Conservation (phyloP, 768 basidiomycete genomes). For the Leccinum longicurvipes region DNA sequence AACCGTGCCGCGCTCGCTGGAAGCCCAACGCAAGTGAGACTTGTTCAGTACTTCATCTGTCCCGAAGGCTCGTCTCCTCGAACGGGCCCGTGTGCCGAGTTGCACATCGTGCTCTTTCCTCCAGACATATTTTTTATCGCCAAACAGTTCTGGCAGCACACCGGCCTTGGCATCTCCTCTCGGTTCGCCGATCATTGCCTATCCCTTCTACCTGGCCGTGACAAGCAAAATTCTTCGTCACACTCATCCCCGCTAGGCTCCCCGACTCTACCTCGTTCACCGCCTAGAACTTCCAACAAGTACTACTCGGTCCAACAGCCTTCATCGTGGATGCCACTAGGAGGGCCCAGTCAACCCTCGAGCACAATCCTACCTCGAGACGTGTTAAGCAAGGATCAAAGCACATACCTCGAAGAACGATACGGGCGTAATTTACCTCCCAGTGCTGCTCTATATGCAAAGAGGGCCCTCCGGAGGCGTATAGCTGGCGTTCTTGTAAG, state of each 20-base stretch:
- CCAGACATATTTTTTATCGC: slow-evolving; percentile 57
- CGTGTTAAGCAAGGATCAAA: slow-evolving; percentile 56
- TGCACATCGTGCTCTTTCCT: slow-evolving; percentile 83
- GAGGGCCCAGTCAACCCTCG: slow-evolving; percentile 1
- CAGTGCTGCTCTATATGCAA: slow-evolving; percentile 71
- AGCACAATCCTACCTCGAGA: slow-evolving; percentile 34
- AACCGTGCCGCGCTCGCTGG: slow-evolving; percentile 43
- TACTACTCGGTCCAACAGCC: slow-evolving; percentile 47
- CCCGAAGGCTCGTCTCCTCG: slow-evolving; percentile 44
- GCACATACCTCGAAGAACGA: slow-evolving; percentile 85
- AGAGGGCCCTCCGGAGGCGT: slow-evolving; percentile 80
- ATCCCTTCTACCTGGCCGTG: slow-evolving; percentile 54
- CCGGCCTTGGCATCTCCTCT: slow-evolving; percentile 86
- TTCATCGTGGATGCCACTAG: slow-evolving; percentile 7
- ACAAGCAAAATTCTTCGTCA: slow-evolving; percentile 22
- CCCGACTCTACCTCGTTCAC: slow-evolving; percentile 28
- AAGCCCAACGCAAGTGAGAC: slow-evolving; percentile 46
- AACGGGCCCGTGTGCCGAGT: slow-evolving; percentile 43
- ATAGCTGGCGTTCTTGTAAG: slow-evolving; percentile 82
- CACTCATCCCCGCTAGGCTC: slow-evolving; percentile 26
- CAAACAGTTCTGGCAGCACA: slow-evolving; percentile 96
- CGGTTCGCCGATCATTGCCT: slow-evolving; percentile 83
- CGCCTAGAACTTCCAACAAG: slow-evolving; percentile 48
- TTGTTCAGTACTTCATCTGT: slow-evolving; percentile 70
- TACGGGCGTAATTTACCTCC: slow-evolving; percentile 89